Base-by-base conservation (phyloP, 257 asterid genomes). In the Salvia splendens region DNA sequence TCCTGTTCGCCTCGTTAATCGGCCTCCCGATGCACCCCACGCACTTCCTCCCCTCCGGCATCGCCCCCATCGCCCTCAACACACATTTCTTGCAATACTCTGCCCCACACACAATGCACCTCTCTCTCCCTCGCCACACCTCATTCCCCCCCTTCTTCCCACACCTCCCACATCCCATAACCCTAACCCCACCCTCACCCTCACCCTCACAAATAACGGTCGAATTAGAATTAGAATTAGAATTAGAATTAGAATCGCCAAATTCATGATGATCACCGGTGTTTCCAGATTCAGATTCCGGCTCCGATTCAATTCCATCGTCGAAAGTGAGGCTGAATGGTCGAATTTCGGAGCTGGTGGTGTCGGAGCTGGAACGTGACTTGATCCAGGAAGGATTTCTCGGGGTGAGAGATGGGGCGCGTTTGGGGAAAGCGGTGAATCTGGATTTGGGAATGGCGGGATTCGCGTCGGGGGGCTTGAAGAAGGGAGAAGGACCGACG, bases 11-110 rank as follows among this genome's bases (percentile, higher is more conserved):
- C 78, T 86, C 96, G 16, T 78, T 67, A 41, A 89, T 80, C 3
- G 84, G 73, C 69, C 71, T 75, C 57, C 96, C 95, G 10, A 84
- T 86, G 78, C 96, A 89, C 0, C 83, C 84, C 17, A 86, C 74
- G 15, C 96, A 89, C 77, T 89, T 89, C 73, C 96, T 73, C 47
- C 96, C 96, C 82, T 89, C 96, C 3, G 96, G 92, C 96, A 89
- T 89, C 28, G 89, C 74, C 57, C 95, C 96, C 96, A 89, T 89
- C 36, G 84, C 87, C 75, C 81, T 84, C 56, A 89, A 45, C 73
- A 89, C 68, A 59, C 96, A 89, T 16, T 74, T 78, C 48, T 61
- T 78, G 61, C 96, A 89, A 80, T 89, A 89, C 79, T 77, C 82
- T 10, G 84, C 87, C 55, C 83, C 84, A 70, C 96, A 89, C 12